Base-by-base conservation (phyloP, 306 rosid species). In the Cicer bijugum region DNA sequence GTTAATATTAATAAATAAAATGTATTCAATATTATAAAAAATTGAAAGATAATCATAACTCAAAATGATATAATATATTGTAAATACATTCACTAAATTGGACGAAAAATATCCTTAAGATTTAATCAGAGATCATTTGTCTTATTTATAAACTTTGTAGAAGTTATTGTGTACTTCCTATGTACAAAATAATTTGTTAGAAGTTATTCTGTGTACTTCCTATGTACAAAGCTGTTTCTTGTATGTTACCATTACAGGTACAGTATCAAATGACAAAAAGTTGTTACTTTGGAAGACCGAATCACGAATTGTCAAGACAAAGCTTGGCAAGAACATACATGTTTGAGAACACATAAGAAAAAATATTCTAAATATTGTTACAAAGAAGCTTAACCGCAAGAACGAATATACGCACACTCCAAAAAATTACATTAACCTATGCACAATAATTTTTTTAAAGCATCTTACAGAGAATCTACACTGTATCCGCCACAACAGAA, bases 341-440 rank as follows among this genome's bases (percentile, higher is more conserved):
- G 8, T 5, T 20, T 7, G 19, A 56, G 40, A 55, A 40, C 33
- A 72, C 37, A 43, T 58, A 17, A 7, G 9, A 56, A 58, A 72
- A 10, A 60, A 60, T 10, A 33, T 19, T 55, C 47, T 63, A 19
- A 43, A 78, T 35, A 63, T 50, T 5, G 43, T 6, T 43, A 63
- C 33, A 42, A 45, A 45, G 58, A 48, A 37, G n/a, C 48, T 0
- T 55, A 55, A 38, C 17, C 46, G 64, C n/a, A 33, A 35, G 39
- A 66, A 66, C 20, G 56, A 2, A 39, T 38, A 62, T 28, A 56
- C 65, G 28, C 67, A 47, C 4, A 79, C 14, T 35, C 33, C 14
- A 3, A 33, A 33, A 79, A 55, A 79, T 53, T 47, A 55, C 69
- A 45, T n/a, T 53, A n/a, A 10, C 61, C 58, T 23, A 64, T 64